Conservation (phyloP, 2,329 filamentous ascomycete genomes). For the Fusarium sublunatum region DNA sequence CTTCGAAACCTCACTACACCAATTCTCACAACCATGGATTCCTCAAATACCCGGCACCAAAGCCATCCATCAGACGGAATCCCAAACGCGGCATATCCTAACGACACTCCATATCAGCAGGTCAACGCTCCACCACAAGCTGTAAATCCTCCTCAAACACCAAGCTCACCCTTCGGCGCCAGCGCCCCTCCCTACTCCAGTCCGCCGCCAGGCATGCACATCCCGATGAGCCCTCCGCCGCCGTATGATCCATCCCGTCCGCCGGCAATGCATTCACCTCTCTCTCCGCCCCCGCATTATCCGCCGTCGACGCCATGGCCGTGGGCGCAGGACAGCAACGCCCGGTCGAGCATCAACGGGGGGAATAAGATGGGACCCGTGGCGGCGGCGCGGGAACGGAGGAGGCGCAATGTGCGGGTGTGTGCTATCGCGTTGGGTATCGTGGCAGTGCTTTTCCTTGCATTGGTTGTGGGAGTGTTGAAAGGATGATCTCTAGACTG, state of each 20-base stretch:
- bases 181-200: conserved; percentile 26
- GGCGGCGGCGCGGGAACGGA: conserved; percentile 37
- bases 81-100: conserved; percentile 48
- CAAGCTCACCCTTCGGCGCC: conserved; percentile 19
- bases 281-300: conserved; percentile 32
- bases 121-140: conserved; percentile 24
- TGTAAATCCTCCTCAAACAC: conserved; percentile 13
- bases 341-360: conserved; percentile 33
- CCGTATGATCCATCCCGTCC: conserved; percentile 46
- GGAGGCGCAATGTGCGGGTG: conserved; percentile 37
- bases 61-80: conserved; percentile 48
- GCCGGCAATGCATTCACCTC: conserved; percentile 43
- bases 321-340: conserved; percentile 31
- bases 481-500: conserved; percentile 1
- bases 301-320: conserved; percentile 36
- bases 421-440: conserved; percentile 38
- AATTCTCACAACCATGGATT: conserved; percentile 33
- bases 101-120: conserved; percentile 47
- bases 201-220: conserved; percentile 18
- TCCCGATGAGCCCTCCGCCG: conserved; percentile 43
- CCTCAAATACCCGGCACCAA: conserved; percentile 27
- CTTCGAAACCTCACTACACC: not conserved
- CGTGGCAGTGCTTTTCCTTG: conserved; percentile 43
- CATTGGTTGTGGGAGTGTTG: conserved; percentile 44
- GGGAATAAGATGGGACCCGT: conserved; percentile 42